Base-by-base conservation (phyloP, 257 asterid species). In the Gentiana straminea region DNA sequence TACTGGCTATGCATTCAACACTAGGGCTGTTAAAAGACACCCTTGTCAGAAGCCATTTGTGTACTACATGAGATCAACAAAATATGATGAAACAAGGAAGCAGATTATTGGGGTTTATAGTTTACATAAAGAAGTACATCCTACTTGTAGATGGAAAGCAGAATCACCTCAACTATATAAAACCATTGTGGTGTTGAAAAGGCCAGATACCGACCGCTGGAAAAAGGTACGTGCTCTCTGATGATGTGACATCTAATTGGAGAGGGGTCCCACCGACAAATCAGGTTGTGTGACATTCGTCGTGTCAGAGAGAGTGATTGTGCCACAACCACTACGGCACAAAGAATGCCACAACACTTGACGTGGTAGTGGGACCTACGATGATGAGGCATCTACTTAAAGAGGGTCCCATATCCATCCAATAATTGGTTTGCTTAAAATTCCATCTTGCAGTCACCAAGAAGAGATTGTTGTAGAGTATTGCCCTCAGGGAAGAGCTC, bases 401-500 rank as follows among this genome's bases (percentile, higher is more conserved):
- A 24, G 24, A 24, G 24, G 24, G 24, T 24, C 24, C 24, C 24
- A 24, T 24, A 24, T 24, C 24, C 24, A 24, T 24, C 24, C 24
- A 24, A 24, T 24, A 24, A 24, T 24, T 24, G 24, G 24, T 24
- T 24, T 24, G 9, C 8, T 5, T 41, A 1, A 2, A 41, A n/a
- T 33, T 47, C 36, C 47, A 47, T 54, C 41, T 53, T 73, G 64
- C 75, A 73, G 79, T 70, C 79, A 45, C 73, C 94, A 54, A 73
- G 94, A 74, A 84, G 95, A 72, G 96, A 91, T 56, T 87, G 96
- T 57, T 83, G 98, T 73, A 80, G 89, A 73, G 75, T 81, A 47
- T 60, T 83, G 73, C 89, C 95, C 56, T 80, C 95, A 32, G 75
- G 70, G 34, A 73, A 74, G 75, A 68, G n/a, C 2, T 47, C 82